Evolutionary conservation across 345 rosid genomes (phyloP).

Genomic region (Gossypium anomalum): DNA sequence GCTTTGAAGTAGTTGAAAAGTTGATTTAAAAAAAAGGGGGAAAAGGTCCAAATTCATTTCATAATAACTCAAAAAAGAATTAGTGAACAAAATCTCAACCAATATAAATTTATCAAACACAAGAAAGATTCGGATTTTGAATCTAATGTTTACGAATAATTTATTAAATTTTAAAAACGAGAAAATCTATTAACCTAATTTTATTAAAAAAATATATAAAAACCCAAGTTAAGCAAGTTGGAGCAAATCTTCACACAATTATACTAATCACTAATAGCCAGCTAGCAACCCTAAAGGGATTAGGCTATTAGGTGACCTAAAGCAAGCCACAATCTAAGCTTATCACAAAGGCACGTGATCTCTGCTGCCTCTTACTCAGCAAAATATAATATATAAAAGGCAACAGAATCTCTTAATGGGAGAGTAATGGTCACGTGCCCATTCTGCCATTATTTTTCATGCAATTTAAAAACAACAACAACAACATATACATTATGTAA

Average conservation of each 20-base stretch:
- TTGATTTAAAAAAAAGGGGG: neutral
- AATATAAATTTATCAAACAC: neutral
- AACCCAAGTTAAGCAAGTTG: no score
- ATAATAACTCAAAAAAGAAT: neutral
- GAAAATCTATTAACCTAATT: neutral
- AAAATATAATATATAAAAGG: neutral
- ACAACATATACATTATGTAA: neutral
- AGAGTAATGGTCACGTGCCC: slow-evolving; percentile 10
- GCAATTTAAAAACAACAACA: neutral
- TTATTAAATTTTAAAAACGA: no score
- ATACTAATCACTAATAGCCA: neutral
- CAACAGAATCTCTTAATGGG: neutral
- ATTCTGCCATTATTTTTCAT: neutral
- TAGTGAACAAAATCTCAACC: neutral
- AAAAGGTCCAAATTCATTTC: neutral
- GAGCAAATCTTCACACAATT: neutral
- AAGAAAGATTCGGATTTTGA: no score
- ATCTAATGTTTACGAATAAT: no score
- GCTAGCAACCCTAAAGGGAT: neutral
- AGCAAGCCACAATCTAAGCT: neutral
- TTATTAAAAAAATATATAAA: neutral
- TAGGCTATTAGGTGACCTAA: slow-evolving; percentile 5
- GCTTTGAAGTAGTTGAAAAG: neutral
- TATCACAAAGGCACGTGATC: slow-evolving; percentile 23
- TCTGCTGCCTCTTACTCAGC: slow-evolving; percentile 33